These are phyloP conservation scores for Lachnellula suecica DNA, from an alignment of 2,329 filamentous ascomycete species.

Conservation along the genomic window DNA sequence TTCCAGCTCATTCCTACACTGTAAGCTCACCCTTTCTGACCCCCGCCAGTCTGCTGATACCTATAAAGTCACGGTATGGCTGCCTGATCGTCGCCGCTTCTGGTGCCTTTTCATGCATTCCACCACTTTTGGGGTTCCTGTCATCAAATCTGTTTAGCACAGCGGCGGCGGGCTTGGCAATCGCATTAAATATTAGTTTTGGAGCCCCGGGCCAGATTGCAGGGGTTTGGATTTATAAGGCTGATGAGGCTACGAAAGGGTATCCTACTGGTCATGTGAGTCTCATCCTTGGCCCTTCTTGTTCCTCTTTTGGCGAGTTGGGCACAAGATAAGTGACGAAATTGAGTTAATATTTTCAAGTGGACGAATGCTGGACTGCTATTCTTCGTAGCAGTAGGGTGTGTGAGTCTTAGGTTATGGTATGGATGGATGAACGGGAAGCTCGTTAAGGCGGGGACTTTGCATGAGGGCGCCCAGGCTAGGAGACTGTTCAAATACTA, in stretches of 20 bases:
- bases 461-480: neutral
- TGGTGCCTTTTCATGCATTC: constrained; percentile 68
- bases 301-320: too few relatives aligned
- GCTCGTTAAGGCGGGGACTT: constrained; percentile 16
- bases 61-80: constrained; percentile 55
- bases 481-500: constrained; percentile 21
- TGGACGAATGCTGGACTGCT: constrained; percentile 64
- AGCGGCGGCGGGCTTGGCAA: constrained; percentile 64
- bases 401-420: constrained; percentile 52
- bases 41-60: neutral
- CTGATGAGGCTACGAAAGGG: constrained; percentile 55
- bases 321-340: too few relatives aligned
- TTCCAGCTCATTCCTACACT: constrained; percentile 58
- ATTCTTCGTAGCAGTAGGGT: constrained; percentile 56
- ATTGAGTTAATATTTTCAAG: neutral
- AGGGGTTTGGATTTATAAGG: constrained; percentile 73
- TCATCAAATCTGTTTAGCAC: constrained; percentile 61
- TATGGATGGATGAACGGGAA: constrained; percentile 49
- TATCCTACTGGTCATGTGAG: constrained; percentile 64
- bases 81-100: constrained; percentile 67
- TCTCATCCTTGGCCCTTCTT: neutral
- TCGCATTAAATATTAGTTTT: constrained; percentile 68
- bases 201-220: constrained; percentile 70
- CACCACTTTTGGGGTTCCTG: constrained; percentile 49
- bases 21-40: constrained; percentile 28